These are phyloP conservation scores for Leonotis leonurus DNA, from an alignment of 257 asterid genomes.

Conservation along the genomic window DNA sequence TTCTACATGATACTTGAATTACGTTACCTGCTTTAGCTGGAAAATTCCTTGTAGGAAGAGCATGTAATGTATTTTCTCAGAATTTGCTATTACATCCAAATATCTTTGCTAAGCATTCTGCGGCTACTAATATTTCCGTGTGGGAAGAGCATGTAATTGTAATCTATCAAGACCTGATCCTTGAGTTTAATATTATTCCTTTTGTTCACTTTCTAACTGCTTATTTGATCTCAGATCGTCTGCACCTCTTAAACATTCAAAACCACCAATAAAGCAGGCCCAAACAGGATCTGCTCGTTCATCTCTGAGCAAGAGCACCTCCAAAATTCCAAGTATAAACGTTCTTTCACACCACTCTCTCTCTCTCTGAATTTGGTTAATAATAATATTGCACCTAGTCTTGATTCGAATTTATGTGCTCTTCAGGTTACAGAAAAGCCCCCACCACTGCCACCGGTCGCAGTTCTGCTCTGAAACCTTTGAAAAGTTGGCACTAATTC, in stretches of 20 bases:
- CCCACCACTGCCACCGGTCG: conserved; percentile 13
- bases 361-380: not conserved
- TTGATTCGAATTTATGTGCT: conserved; percentile 2
- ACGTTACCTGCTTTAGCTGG: not conserved
- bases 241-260: conserved; percentile 45
- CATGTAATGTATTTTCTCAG: no score
- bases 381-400: not conserved
- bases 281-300: conserved; percentile 43
- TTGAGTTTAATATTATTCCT: not conserved
- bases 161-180: not conserved
- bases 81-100: not conserved
- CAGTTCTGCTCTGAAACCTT: conserved; percentile 40
- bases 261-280: conserved; percentile 46
- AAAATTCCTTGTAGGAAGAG: no score
- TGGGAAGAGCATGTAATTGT: not conserved
- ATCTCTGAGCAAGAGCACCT: conserved; percentile 48
- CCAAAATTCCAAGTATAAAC: conserved; percentile 54
- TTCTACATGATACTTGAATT: not conserved
- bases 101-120: not conserved
- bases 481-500: conserved; percentile 47
- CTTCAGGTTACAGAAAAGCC: conserved; percentile 49
- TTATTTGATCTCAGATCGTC: conserved; percentile 36
- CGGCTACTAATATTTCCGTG: not conserved
- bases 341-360: not conserved
- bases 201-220: not conserved